Evolutionary conservation across 2,329 filamentous ascomycete genomes (phyloP).

Genomic region (Trichoderma citrinoviride): DNA sequence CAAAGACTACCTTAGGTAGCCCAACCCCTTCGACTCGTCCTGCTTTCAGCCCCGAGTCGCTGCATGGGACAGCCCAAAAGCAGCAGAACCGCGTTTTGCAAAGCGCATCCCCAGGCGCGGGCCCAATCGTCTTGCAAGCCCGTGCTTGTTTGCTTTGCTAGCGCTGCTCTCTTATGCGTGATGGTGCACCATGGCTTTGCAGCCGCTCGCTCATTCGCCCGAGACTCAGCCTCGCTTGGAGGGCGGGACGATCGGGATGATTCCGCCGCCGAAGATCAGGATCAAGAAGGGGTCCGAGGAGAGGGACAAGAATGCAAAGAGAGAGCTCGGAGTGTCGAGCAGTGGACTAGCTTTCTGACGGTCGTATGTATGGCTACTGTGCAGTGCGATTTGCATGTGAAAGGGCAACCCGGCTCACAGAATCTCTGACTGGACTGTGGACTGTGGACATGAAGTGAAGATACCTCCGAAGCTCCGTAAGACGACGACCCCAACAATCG

Average conservation of each 20-base stretch:
- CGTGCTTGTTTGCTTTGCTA: constrained; percentile 11
- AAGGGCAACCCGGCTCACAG: too few species aligned
- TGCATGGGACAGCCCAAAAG: neutral
- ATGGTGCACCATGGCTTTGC: neutral
- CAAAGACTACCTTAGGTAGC: neutral
- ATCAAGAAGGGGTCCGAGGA: neutral
- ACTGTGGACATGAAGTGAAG: too few species aligned
- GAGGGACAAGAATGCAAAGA: neutral
- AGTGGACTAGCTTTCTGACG: neutral
- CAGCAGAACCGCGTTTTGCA: neutral
- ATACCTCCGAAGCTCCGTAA: neutral
- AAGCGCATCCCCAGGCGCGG: neutral
- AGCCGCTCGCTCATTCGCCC: constrained; percentile 9
- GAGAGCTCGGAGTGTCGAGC: neutral
- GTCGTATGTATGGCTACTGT: too few species aligned
- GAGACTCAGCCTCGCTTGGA: constrained; percentile 8
- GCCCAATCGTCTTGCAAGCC: neutral
- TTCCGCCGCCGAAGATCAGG: constrained; percentile 9
- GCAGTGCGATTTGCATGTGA: too few species aligned
- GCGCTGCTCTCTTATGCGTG: constrained; percentile 7
- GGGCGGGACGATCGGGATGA: constrained; percentile 16
- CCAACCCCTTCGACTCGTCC: neutral
- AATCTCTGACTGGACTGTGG: too few species aligned
- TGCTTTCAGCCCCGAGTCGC: neutral
- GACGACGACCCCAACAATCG: too few species aligned